Evolutionary conservation across 2,329 filamentous ascomycete species (phyloP).

Genomic region (Neonectria sp.): DNA sequence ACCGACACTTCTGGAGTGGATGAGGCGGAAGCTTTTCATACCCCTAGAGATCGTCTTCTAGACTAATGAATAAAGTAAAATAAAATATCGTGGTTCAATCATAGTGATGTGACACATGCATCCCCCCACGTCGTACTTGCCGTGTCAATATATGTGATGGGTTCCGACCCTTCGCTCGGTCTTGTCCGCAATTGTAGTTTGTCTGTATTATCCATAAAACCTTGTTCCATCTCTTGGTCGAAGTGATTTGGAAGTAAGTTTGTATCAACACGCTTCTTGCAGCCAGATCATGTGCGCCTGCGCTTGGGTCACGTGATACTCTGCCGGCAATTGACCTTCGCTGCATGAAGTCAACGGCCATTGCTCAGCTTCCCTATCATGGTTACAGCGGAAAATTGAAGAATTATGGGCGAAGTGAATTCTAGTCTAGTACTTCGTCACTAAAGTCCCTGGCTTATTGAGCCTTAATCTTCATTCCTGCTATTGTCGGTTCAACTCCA

Average conservation of each 20-base stretch:
- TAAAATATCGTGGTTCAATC: conserved; percentile 39
- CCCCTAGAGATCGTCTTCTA: conserved; percentile 56
- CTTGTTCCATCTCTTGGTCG: too few relatives aligned
- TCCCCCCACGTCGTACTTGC: too few relatives aligned
- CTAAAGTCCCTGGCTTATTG: background rate
- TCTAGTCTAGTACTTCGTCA: background rate
- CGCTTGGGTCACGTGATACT: background rate
- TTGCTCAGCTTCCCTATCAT: background rate
- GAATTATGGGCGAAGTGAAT: background rate
- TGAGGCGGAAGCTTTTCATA: conserved; percentile 56
- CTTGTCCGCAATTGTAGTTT: too few relatives aligned
- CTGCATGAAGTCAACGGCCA: background rate
- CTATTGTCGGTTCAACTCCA: background rate
- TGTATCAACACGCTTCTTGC: too few relatives aligned
- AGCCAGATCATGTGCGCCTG: background rate
- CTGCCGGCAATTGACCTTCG: background rate
- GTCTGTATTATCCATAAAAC: too few relatives aligned
- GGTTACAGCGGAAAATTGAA: background rate
- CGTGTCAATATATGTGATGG: too few relatives aligned
- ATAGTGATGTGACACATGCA: background rate
- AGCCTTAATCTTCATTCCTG: background rate
- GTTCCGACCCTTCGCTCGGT: too few relatives aligned
- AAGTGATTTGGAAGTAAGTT: too few relatives aligned
- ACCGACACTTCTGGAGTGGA: conserved; percentile 53
- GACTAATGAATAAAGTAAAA: conserved; percentile 63